phyloP scores from a whole-genome alignment of 2,329 filamentous ascomycete species.

The Alternaria sp. region DNA sequence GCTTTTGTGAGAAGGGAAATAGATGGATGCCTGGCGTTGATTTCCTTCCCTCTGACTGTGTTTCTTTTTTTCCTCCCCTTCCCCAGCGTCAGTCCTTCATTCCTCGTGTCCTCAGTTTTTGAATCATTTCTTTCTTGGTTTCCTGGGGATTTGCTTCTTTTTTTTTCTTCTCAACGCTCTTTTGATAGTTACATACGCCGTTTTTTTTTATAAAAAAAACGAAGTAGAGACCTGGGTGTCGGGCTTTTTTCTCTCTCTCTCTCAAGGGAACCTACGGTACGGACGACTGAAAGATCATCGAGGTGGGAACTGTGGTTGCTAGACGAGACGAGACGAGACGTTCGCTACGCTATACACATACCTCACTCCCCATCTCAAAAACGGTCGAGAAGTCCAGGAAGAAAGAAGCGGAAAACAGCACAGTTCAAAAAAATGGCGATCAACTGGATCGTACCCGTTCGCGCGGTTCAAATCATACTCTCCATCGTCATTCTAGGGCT shows the following conservation, averaged over 20 bases:
- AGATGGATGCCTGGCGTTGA: neutral
- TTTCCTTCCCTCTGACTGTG: neutral
- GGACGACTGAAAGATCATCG: too few relatives aligned
- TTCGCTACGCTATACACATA: neutral
- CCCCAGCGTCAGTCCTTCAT: neutral
- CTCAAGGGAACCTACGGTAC: too few relatives aligned
- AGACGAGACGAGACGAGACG: neutral
- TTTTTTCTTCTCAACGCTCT: neutral
- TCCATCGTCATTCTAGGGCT: constrained; percentile 78
- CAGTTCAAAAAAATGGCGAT: constrained; percentile 56
- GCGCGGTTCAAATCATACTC: constrained; percentile 72
- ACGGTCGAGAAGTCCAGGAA: neutral
- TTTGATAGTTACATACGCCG: neutral
- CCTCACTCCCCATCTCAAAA: neutral
- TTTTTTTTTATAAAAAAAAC: too few relatives aligned
- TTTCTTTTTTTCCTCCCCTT: neutral
- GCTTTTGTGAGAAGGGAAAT: neutral
- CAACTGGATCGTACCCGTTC: constrained; percentile 68
- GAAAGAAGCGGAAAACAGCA: neutral
- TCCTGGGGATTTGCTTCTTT: neutral
- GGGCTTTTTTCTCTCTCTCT: too few relatives aligned
- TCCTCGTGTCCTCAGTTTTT: neutral
- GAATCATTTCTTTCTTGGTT: too few relatives aligned
- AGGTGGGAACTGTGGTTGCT: neutral
- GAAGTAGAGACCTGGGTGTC: too few relatives aligned